Base-by-base conservation (phyloP, 2,329 filamentous ascomycete species). In the Didymella glomerata region DNA sequence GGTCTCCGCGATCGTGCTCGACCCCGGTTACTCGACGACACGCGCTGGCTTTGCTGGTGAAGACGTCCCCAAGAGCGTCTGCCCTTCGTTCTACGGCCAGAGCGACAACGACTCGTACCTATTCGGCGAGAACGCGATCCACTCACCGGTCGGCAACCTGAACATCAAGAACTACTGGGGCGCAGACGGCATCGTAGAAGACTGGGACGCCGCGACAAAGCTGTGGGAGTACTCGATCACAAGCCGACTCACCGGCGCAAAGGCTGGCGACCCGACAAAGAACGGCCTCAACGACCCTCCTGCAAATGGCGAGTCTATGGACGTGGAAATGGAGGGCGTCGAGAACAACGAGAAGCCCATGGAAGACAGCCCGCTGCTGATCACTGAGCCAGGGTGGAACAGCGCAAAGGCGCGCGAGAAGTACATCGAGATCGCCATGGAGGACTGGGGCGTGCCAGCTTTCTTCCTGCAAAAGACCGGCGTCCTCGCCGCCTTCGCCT, bases 31-130 rank as follows among this genome's bases (percentile, higher is more conserved):
- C 81, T 92, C 91, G 74, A 90, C 88, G 68, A 93, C 91, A 40
- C 93, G 96, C 79, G 95, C 93, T 60, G 95, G 95, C 58, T 99
- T 98, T 74, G 96, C 96, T 13, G 95, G 96, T 74, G 96, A 99
- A 85, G 95, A 99, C 80, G 90, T 93, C 0, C 95, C 95, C 68
- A 98, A 98, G 82, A 93, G 92, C 28, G 88, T 98, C 57, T 85
- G 96, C 58, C 93, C 94, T 27, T 95, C 93, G 44, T 92, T 90
- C 81, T 99, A 99, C 80, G 93, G 91, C 62, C 71, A 77, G 18
- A 68, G 79, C 40, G 76, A 82, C 54, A 79, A 81, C 63, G 80
- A 81, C 55, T 79, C 77, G 56, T 78, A 84, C 30, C 78, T 95
- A 59, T 98, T 93, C 71, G 95, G 95, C 79, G 96, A 99, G 76